Conservation (phyloP, 2,329 filamentous ascomycete genomes). For the Ophiocordyceps unilateralis region DNA sequence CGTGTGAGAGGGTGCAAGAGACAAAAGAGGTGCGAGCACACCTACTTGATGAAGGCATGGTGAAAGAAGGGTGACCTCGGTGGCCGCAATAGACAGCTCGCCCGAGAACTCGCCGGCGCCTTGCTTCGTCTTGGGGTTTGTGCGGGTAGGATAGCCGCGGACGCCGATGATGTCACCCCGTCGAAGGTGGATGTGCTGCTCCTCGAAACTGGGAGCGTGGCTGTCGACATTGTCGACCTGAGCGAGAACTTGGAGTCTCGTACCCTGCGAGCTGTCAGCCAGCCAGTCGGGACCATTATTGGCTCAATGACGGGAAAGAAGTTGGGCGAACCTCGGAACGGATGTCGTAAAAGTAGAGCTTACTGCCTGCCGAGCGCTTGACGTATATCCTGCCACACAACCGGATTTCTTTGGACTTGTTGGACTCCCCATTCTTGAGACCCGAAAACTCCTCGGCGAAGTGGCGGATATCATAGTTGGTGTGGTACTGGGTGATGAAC, state of each 20-base stretch:
- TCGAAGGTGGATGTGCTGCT: conserved; percentile 77
- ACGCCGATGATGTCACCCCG: conserved; percentile 74
- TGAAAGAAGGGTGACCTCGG: conserved; percentile 67
- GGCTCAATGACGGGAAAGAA: not conserved
- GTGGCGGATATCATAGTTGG: conserved; percentile 65
- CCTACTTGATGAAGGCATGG: conserved; percentile 59
- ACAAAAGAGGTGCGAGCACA: conserved; percentile 20
- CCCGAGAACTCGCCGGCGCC: conserved; percentile 50
- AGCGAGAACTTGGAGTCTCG: conserved; percentile 80
- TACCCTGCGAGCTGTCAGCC: conserved; percentile 18
- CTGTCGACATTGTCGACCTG: conserved; percentile 64
- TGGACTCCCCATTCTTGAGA: conserved; percentile 76
- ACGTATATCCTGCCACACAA: conserved; percentile 81
- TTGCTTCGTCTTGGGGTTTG: conserved; percentile 76
- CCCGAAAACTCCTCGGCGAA: conserved; percentile 63
- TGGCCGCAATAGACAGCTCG: conserved; percentile 86
- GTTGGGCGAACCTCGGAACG: conserved; percentile 15
- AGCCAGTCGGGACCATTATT: too few relatives aligned
- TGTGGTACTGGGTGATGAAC: conserved; percentile 41
- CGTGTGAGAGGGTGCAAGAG: conserved; percentile 19
- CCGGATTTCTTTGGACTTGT: conserved; percentile 56
- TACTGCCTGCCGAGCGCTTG: conserved; percentile 64
- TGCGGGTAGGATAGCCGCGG: conserved; percentile 31
- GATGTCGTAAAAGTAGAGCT: conserved; percentile 77
- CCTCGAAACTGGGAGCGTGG: conserved; percentile 51